Base-by-base conservation (phyloP, 2,329 filamentous ascomycete genomes). In the Fusarium sp. region DNA sequence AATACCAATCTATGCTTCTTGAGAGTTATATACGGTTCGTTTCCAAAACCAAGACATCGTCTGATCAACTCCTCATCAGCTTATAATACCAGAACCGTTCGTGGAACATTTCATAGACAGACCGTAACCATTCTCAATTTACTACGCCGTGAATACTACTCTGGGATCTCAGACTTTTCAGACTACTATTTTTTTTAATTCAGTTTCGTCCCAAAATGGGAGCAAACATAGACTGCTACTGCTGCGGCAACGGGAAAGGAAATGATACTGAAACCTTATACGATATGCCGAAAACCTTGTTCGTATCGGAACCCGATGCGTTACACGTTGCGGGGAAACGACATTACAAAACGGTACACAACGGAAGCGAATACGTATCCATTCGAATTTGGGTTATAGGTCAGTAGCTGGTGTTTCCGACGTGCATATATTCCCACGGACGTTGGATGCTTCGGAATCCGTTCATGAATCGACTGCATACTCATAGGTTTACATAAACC, bases 141-240 rank as follows among this genome's bases (percentile, higher is more conserved):
- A 16, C 10, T 8, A 12, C n/a, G n/a, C n/a, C n/a, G n/a, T n/a
- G n/a, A 28, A 7, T 28, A 13, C 14, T 28, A 53, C 6, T 12
- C 10, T 22, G 3, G 9, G n/a, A n/a, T n/a, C n/a, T n/a, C n/a
- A n/a, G n/a, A 10, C 0, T 7, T 33, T 1, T 24, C 4, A 24
- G 15, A n/a, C 4, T 7, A 22, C 1, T 26, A 16, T 11, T 33
- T 2, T 6, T 5, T 26, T 11, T 5, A 7, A 4, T n/a, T n/a
- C n/a, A 0, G 3, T 5, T 1, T 33, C 7, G n/a, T 33, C 6
- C 5, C 6, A 20, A 12, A 6, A 13, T 22, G 20, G 13, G 10
- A 38, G 20, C 4, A 26, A 22, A 2, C 1, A 18, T 2, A 6
- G 2, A 10, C 5, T 13, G 6, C 14, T 16, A 10, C 10, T 36